Evolutionary conservation across 228 moss, liverwort and hornwort species (phyloP).

Genomic region (Sphagnum fallax): DNA sequence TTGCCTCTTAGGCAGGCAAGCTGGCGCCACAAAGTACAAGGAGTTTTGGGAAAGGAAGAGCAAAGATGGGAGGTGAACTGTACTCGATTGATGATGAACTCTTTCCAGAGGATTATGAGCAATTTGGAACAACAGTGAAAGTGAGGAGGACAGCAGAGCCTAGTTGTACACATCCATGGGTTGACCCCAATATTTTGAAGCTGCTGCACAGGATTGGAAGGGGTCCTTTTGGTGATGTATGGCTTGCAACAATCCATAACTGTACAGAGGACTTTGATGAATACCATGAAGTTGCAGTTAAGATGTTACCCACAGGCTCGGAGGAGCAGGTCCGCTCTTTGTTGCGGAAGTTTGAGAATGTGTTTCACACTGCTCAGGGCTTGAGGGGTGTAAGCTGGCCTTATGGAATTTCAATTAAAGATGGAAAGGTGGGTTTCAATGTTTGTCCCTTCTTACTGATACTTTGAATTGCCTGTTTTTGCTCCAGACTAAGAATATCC

Average conservation of each 20-base stretch:
- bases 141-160: conserved; percentile 16
- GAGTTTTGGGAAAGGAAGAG: conserved; percentile 34
- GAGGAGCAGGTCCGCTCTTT: conserved; percentile 57
- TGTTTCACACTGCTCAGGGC: conserved; percentile 54
- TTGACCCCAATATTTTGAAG: conserved; percentile 75
- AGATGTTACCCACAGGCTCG: conserved; percentile 81
- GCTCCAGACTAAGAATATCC: too few species aligned
- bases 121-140: conserved; percentile 35
- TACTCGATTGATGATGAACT: conserved; percentile 42
- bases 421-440: conserved; percentile 58
- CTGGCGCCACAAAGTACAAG: conserved; percentile 46
- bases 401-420: conserved; percentile 76
- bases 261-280: conserved; percentile 93
- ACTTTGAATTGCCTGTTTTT: too few species aligned
- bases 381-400: conserved; percentile 90
- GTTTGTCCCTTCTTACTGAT: too few species aligned
- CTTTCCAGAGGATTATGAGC: conserved; percentile 62
- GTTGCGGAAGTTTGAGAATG: conserved; percentile 62
- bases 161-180: conserved; percentile 50
- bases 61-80: conserved; percentile 44
- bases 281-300: conserved; percentile 91
- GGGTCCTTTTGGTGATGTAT: conserved; percentile 84
- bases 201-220: conserved; percentile 87
- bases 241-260: conserved; percentile 93
- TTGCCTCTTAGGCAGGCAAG: conserved; percentile 36